Evolutionary conservation across 495 filamentous ascomycete genomes (phyloP).

Genomic region (Neurospora sp.): DNA sequence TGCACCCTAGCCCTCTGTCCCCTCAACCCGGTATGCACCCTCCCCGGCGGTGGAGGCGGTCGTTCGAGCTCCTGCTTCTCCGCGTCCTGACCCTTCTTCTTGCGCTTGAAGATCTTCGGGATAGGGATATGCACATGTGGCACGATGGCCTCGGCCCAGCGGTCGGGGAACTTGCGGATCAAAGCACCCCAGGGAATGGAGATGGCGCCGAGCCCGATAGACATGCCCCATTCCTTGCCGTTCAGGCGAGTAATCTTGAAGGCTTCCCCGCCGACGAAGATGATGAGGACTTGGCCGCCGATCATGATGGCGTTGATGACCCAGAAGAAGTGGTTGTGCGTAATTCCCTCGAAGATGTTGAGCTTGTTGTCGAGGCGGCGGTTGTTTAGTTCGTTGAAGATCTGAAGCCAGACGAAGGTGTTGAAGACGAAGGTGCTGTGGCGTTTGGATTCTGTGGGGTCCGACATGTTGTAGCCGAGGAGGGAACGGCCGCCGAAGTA

Average conservation of each 20-base stretch:
- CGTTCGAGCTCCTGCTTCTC: neutral
- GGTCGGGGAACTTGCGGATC: slow-evolving; percentile 52
- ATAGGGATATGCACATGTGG: slow-evolving; percentile 4
- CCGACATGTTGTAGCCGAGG: slow-evolving; percentile 28
- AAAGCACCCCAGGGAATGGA: slow-evolving; percentile 61
- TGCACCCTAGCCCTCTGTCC: neutral
- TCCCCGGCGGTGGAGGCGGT: neutral
- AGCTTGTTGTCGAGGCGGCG: slow-evolving; percentile 81
- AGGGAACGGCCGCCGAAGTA: slow-evolving; percentile 64
- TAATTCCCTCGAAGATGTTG: slow-evolving; percentile 82
- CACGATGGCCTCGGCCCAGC: slow-evolving; percentile 12
- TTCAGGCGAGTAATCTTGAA: slow-evolving; percentile 53
- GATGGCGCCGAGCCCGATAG: slow-evolving; percentile 56
- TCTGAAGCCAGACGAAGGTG: slow-evolving; percentile 92
- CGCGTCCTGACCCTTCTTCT: slow-evolving; percentile 1
- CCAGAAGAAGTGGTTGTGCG: slow-evolving; percentile 72
- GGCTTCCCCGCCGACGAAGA: slow-evolving; percentile 62
- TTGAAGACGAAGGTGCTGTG: slow-evolving; percentile 77
- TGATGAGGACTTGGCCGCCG: slow-evolving; percentile 75
- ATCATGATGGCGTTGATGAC: slow-evolving; percentile 74
- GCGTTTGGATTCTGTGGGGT: slow-evolving; percentile 21
- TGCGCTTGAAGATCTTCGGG: slow-evolving; percentile 7
- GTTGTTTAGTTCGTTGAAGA: slow-evolving; percentile 81
- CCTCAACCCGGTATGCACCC: neutral
- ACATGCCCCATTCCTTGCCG: slow-evolving; percentile 65